A percentile compares a stretch with the other conserved stretches of the same genome.
Conservation (phyloP, 108 stramenopile species). For the Bacterosira constricta region DNA sequence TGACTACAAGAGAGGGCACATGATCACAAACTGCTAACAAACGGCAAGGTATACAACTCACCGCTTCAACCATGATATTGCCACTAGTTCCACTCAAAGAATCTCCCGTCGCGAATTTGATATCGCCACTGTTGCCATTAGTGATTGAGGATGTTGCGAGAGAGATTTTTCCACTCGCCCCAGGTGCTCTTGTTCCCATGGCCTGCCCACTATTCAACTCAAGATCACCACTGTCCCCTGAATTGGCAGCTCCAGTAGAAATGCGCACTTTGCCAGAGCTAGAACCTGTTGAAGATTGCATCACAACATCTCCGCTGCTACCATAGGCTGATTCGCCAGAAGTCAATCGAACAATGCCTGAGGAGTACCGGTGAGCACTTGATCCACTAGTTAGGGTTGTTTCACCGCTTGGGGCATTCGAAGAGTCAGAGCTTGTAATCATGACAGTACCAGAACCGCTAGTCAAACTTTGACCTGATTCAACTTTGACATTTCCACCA, state of each 20-base stretch:
- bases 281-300: not conserved
- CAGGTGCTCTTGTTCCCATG: not conserved
- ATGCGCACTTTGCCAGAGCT: slow-evolving; percentile 23
- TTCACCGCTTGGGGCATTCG: slow-evolving; percentile 1
- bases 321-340: not conserved
- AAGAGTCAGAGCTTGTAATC: slow-evolving; percentile 11
- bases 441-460: slow-evolving; percentile 1
- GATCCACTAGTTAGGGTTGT: slow-evolving; percentile 9
- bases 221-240: slow-evolving; percentile 27
- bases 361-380: not conserved
- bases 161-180: slow-evolving; percentile 1
- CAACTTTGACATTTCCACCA: slow-evolving; percentile 18
- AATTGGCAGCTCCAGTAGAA: slow-evolving; percentile 8
- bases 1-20: no score
- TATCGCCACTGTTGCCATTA: slow-evolving; percentile 11
- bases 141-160: not conserved
- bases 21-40: no score
- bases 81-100: slow-evolving; percentile 9
- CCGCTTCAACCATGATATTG: not conserved
- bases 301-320: not conserved
- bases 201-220: slow-evolving; percentile 12
- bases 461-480: slow-evolving; percentile 4
- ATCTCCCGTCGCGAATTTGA: slow-evolving; percentile 14
- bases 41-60: no score
- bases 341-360: not conserved